Evolutionary conservation across 106 monocot genomes (phyloP).

Genomic region (Chionographis japonica): DNA sequence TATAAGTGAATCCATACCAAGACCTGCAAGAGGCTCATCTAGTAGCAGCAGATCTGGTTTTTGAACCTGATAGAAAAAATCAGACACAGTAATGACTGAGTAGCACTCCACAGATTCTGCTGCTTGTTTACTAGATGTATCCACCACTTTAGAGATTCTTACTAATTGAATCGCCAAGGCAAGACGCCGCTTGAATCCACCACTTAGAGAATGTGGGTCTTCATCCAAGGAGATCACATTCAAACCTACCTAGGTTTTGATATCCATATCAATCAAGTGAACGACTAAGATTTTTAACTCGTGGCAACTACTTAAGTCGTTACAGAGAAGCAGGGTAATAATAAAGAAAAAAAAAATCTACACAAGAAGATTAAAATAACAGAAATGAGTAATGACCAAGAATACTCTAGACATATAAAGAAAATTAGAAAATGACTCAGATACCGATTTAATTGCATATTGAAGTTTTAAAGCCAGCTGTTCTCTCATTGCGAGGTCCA

Average conservation of each 20-base stretch:
- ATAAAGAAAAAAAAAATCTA: not conserved
- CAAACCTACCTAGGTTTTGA: slow-evolving; percentile 46
- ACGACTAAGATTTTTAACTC: too few species aligned
- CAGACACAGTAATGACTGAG: not conserved
- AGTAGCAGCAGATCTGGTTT: slow-evolving; percentile 78
- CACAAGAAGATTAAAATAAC: not conserved
- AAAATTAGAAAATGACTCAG: not conserved
- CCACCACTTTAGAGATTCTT: slow-evolving; percentile 4
- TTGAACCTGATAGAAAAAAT: slow-evolving; percentile 58
- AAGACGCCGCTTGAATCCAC: slow-evolving; percentile 75
- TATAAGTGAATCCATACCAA: slow-evolving; percentile 54
- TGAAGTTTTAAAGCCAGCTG: slow-evolving; percentile 70
- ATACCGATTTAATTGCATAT: slow-evolving; percentile 74
- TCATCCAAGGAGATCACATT: slow-evolving; percentile 62
- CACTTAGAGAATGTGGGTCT: slow-evolving; percentile 70
- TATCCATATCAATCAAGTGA: too few species aligned
- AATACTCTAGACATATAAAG: not conserved
- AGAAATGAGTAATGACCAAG: not conserved
- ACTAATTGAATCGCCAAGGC: slow-evolving; percentile 82
- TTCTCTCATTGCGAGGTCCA: slow-evolving; percentile 47
- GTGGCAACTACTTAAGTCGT: too few species aligned
- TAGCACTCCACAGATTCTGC: not conserved
- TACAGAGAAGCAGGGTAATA: not conserved
- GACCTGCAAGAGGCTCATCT: slow-evolving; percentile 96
- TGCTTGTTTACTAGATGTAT: slow-evolving; percentile 2